Evolutionary conservation across 768 basidiomycete genomes (phyloP).

Genomic region (Galerina marginata): DNA sequence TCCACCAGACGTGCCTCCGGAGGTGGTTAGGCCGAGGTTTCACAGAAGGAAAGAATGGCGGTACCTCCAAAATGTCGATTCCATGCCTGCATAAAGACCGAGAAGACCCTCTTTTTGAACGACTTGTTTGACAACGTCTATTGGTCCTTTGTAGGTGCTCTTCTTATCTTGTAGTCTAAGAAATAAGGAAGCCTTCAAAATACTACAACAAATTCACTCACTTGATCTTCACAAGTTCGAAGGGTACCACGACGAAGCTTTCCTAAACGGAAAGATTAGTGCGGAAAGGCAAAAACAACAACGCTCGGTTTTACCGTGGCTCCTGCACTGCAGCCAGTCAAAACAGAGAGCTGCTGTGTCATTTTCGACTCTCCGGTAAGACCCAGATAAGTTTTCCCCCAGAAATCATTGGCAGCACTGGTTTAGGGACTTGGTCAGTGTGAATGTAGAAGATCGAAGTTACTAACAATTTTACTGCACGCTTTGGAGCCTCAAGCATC

Average conservation of each 20-base stretch:
- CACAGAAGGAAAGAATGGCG: conserved; percentile 19
- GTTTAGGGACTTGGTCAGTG: conserved; percentile 10
- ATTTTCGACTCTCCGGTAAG: conserved; percentile 78
- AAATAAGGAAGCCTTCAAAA: neutral
- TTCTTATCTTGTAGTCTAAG: conserved; percentile 88
- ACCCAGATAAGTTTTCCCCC: conserved; percentile 81
- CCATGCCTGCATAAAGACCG: conserved; percentile 94
- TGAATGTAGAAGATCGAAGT: neutral
- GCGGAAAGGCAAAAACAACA: neutral
- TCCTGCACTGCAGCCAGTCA: conserved; percentile 93
- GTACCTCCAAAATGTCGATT: conserved; percentile 96
- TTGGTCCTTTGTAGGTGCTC: conserved; percentile 88
- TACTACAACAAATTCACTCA: conserved; percentile 24
- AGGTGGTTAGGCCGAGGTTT: neutral
- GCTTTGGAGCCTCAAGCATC: conserved; percentile 95
- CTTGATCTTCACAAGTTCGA: conserved; percentile 95
- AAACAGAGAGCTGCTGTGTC: conserved; percentile 84
- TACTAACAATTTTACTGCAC: conserved; percentile 92
- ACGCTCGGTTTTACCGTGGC: conserved; percentile 62
- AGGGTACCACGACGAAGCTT: conserved; percentile 94
- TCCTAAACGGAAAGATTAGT: conserved; percentile 49
- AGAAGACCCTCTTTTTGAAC: conserved; percentile 79
- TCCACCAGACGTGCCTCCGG: conserved; percentile 83
- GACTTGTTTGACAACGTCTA: conserved; percentile 87
- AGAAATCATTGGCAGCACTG: conserved; percentile 87